Conservation (phyloP, 1,284 basidiomycete genomes). For the Ustilago bromivora region DNA sequence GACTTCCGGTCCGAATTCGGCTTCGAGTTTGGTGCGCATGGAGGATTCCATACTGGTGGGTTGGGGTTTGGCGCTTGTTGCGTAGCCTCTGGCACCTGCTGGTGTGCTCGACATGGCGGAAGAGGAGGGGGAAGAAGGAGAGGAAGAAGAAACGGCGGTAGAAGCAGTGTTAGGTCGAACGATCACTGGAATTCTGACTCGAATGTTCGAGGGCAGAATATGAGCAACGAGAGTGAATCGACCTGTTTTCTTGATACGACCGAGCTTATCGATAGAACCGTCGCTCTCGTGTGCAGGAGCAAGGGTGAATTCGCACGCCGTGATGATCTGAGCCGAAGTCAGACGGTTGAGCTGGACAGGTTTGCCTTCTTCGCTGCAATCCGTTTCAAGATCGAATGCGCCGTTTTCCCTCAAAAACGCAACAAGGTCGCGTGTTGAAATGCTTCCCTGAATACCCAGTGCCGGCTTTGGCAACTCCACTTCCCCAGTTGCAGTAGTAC, state of each 20-base stretch:
- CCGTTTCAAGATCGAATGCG: constrained; percentile 43
- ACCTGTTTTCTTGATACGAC: constrained; percentile 46
- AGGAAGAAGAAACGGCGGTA: background rate
- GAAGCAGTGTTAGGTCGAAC: constrained; percentile 28
- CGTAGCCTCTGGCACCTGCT: constrained; percentile 27
- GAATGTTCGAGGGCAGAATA: constrained; percentile 33
- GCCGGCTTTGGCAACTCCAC: constrained; percentile 31
- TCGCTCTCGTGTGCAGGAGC: constrained; percentile 9
- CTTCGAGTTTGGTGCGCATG: constrained; percentile 55
- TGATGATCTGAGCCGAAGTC: constrained; percentile 40
- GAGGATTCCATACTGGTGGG: constrained; percentile 49
- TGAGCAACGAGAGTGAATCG: constrained; percentile 32
- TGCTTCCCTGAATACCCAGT: constrained; percentile 46
- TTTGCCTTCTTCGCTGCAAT: constrained; percentile 30
- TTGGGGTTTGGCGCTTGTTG: constrained; percentile 13
- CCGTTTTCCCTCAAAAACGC: constrained; percentile 32
- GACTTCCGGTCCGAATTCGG: constrained; percentile 45
- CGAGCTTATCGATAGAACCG: constrained; percentile 36
- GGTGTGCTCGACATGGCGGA: constrained; percentile 1
- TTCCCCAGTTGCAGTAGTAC: background rate
- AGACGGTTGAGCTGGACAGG: constrained; percentile 35
- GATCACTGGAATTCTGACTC: constrained; percentile 35
- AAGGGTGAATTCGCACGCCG: constrained; percentile 40
- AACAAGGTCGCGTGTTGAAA: constrained; percentile 33
- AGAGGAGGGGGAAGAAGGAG: constrained; percentile 8